Evolutionary conservation across 2,329 filamentous ascomycete genomes (phyloP), one percentile per base, ranked within the genome.

Genomic region (Penicillium italicum): DNA sequence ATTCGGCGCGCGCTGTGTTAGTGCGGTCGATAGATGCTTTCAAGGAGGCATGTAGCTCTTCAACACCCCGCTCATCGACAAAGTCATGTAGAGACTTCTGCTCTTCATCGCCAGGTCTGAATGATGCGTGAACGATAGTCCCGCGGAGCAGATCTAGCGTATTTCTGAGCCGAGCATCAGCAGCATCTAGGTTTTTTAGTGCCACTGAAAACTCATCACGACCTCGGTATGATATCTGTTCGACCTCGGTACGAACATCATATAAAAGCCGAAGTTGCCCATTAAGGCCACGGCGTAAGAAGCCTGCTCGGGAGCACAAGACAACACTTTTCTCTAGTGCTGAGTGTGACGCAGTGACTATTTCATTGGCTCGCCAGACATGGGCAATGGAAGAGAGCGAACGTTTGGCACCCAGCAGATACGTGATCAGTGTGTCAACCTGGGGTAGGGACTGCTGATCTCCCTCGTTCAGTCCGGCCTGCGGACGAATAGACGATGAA

Each of bases 361-460:
- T 86, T 67, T 95, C 89, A 69, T 94, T 92, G 62, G 91, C 92
- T 57, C 90, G 89, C 70, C 90, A 87, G 49, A 97, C 90, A 57
- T 89, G 86, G 40, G 81, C 85, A 71, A 95, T 91, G 11, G 91
- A 91, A 16, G 89, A 89, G 5, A 97, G 82, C 1, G 92, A 92
- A 42, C 90, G 85, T 72, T 97, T 97, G 9, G 93, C 89, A 30
- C 88, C 87, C 38, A 97, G 85, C 34, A 97, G 87, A 74, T 96
- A 86, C 50, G 85, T 83, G 53, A 97, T 89, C 41, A 97, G 85
- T 24, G 85, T 85, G 65, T 96, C 90, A 67, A 96, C 83, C 24
- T 69, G 67, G 34, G 70, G 72, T 50, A 69, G 64, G 14, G 62
- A 51, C 14, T 62, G 61, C 36, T 63, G 50, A 22, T 63, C 60